These are phyloP conservation scores for Vicia villosa DNA, from an alignment of 306 rosid genomes.

Conservation along the genomic window DNA sequence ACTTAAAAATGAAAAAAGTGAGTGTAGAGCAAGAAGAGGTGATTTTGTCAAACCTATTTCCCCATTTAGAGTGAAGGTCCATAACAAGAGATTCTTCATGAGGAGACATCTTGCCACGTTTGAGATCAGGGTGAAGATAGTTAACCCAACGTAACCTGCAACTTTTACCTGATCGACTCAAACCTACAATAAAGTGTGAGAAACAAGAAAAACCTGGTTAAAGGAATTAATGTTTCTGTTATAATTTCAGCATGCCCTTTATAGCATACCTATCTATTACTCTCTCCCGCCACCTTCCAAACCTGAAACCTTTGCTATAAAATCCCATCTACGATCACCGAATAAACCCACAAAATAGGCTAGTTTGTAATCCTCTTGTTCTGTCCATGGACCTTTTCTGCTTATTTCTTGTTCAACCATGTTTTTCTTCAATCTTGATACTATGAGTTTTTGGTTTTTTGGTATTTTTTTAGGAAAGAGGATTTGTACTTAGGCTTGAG, in stretches of 20 bases:
- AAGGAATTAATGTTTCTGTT: conserved; percentile 45
- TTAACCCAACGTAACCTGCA: conserved; percentile 99
- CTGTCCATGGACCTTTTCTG: conserved; percentile 96
- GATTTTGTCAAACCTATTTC: conserved; percentile 70
- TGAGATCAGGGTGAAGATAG: conserved; percentile 96
- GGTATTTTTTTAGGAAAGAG: not conserved
- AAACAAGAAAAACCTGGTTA: conserved; percentile 36
- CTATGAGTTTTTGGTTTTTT: not conserved
- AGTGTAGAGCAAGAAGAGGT: no score
- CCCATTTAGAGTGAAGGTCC: conserved; percentile 94
- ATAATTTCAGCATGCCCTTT: conserved; percentile 42
- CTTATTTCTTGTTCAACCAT: conserved; percentile 50
- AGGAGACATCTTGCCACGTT: conserved; percentile 86
- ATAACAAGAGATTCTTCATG: conserved; percentile 77
- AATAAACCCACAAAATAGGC: conserved; percentile 72
- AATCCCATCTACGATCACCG: conserved; percentile 99
- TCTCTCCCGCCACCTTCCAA: conserved; percentile 99
- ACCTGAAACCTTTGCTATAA: conserved; percentile 96
- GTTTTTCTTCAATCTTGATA: not conserved
- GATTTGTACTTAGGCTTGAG: not conserved
- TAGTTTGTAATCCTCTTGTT: conserved; percentile 77
- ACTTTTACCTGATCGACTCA: conserved; percentile 93
- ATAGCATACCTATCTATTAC: conserved; percentile 57
- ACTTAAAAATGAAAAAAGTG: no score
- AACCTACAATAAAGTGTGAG: conserved; percentile 68